Evolutionary conservation across 2,329 filamentous ascomycete species (phyloP), one percentile per base, ranked within the genome.

Genomic region (Neurospora sp.): DNA sequence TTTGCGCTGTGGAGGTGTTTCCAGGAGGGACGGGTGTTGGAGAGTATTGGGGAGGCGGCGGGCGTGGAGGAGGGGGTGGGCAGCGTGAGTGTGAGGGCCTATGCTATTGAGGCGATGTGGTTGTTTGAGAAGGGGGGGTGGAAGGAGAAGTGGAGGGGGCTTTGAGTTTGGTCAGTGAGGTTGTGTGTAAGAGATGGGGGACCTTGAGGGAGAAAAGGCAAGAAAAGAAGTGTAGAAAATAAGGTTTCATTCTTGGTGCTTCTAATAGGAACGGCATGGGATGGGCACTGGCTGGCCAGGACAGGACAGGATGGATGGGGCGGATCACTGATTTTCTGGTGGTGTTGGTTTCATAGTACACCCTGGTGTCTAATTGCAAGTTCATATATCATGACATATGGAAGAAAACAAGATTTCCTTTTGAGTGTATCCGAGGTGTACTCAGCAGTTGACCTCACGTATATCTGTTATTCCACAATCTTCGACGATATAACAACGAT

Each of bases 41-140:
- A 93, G 70, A 91, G 88, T 19, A 82, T 98, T 77, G 86, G 91
- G 71, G 89, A 91, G 73, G 94, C 96, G 76, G 92, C 92, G 2
- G 86, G 84, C 70, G 84, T 84, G 46, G 87, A 88, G 68, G 86
- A 85, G 71, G 89, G 88, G 42, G 81, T 84, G 38, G 89, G 89
- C 0, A 94, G 97, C 83, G 83, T 91, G 71, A 95, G 93, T 70
- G 93, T 92, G 67, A 88, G 89, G 76, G 90, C 91, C 0, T 97
- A 94, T 84, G 94, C 95, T 11, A 89, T 91, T 3, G 95, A 98
- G 79, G 94, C 93, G 1, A 81, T 97, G 17, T 97, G 95, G 94
- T 80, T 97, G 72, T 94, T 86, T 74, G 86, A 89, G 77, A 88
- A 87, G 79, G 93, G 93, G 74, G 91, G 84, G 77, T 91, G 84